Conservation (phyloP, 805 yeast genomes). For the Scheffersomyces stipitis region DNA sequence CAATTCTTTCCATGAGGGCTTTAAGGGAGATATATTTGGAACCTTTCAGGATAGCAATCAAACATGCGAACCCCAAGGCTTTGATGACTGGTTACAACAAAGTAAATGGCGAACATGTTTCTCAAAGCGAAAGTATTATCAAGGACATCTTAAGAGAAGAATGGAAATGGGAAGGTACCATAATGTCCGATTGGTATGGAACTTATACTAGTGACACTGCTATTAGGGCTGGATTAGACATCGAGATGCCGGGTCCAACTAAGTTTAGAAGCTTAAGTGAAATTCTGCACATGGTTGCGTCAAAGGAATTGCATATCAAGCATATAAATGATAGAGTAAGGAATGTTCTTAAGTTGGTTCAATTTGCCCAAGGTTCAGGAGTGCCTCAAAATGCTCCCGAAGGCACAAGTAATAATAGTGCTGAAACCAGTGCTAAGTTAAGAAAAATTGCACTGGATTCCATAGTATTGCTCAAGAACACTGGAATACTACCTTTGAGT, state of each 20-base stretch:
- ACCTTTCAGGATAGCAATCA: slow-evolving; percentile 33
- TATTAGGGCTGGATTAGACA: slow-evolving; percentile 28
- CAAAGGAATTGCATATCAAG: slow-evolving; percentile 25
- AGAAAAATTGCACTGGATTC: slow-evolving; percentile 23
- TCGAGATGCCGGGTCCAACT: slow-evolving; percentile 38
- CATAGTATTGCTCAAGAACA: slow-evolving; percentile 30
- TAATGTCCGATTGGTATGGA: slow-evolving; percentile 37
- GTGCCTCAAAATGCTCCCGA: slow-evolving; percentile 23
- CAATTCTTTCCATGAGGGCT: slow-evolving; percentile 28
- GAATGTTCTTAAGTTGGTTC: slow-evolving; percentile 24
- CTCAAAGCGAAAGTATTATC: slow-evolving; percentile 23
- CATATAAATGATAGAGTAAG: slow-evolving; percentile 28
- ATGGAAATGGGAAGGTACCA: slow-evolving; percentile 34
- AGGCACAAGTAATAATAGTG: slow-evolving; percentile 21
- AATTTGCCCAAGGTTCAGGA: slow-evolving; percentile 19
- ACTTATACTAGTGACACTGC: slow-evolving; percentile 26
- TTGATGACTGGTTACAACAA: slow-evolving; percentile 34
- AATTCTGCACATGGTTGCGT: slow-evolving; percentile 22
- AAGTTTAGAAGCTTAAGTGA: slow-evolving; percentile 16
- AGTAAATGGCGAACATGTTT: slow-evolving; percentile 30
- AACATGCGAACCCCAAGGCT: slow-evolving; percentile 26
- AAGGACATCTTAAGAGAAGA: slow-evolving; percentile 25
- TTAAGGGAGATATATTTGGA: slow-evolving; percentile 34
- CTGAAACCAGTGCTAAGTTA: slow-evolving; percentile 19
- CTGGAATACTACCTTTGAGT: slow-evolving; percentile 26